Evolutionary conservation across 768 basidiomycete genomes (phyloP).

Genomic region (Sutorius australiensis): DNA sequence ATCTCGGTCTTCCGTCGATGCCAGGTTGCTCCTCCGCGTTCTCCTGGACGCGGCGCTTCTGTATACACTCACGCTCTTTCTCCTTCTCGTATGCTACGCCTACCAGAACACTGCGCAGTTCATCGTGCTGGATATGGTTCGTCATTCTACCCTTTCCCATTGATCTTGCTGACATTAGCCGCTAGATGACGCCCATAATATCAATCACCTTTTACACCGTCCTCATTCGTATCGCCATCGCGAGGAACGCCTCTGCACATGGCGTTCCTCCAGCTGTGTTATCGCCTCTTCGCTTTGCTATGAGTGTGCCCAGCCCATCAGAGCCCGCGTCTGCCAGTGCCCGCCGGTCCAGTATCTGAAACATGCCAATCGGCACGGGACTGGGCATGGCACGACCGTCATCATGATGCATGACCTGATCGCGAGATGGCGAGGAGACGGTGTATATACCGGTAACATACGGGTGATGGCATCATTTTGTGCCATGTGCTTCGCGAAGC

Average conservation of each 20-base stretch:
- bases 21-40: conserved; percentile 11
- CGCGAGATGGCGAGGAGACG: not conserved
- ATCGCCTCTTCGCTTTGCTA: conserved; percentile 18
- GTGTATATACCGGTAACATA: not conserved
- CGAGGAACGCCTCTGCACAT: not conserved
- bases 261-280: not conserved
- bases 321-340: not conserved
- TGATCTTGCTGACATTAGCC: not conserved
- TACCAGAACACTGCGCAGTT: conserved; percentile 2
- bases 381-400: not conserved
- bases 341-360: conserved; percentile 19
- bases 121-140: conserved; percentile 22
- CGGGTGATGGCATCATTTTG: not conserved
- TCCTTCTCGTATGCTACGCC: conserved; percentile 11
- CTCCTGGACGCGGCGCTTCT: conserved; percentile 15
- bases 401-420: not conserved
- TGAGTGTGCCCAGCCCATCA: conserved; percentile 1
- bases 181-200: conserved; percentile 19
- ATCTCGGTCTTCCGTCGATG: conserved; percentile 4
- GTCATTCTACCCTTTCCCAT: not conserved
- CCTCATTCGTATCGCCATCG: conserved; percentile 18
- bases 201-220: conserved; percentile 18
- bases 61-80: conserved; percentile 14
- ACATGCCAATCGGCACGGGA: not conserved
- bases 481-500: not conserved